These are phyloP conservation scores for Bipolaris victoriae DNA, from an alignment of 2,329 filamentous ascomycete species.

Conservation along the genomic window DNA sequence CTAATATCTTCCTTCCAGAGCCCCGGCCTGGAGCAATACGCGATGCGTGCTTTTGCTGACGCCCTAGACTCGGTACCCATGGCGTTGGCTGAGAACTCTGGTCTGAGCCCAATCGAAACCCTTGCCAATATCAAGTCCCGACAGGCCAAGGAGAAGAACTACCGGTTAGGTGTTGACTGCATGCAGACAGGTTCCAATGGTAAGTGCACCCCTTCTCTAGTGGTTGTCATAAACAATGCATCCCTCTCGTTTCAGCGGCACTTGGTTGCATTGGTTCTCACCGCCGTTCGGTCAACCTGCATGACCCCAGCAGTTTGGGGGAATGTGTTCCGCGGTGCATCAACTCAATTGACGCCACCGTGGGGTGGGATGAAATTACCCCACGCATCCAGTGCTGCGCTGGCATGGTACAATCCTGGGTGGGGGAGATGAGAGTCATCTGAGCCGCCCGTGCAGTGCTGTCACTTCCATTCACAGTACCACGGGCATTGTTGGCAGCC, in stretches of 20 bases:
- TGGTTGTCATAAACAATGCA: slow-evolving; percentile 9
- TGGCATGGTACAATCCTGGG: slow-evolving; percentile 20
- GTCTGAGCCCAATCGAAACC: slow-evolving; percentile 93
- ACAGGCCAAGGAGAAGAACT: slow-evolving; percentile 85
- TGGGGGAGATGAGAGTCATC: slow-evolving; percentile 16
- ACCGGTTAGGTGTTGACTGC: slow-evolving; percentile 90
- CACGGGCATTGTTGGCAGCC: slow-evolving; percentile 16
- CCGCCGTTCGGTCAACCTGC: slow-evolving; percentile 22
- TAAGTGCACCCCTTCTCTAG: slow-evolving; percentile 49
- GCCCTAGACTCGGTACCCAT: slow-evolving; percentile 92
- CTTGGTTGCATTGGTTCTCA: slow-evolving; percentile 21
- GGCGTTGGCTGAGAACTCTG: slow-evolving; percentile 96
- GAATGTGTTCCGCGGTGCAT: slow-evolving; percentile 30
- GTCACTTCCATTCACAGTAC: slow-evolving; percentile 10
- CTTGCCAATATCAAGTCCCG: slow-evolving; percentile 94
- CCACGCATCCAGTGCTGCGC: slow-evolving; percentile 26
- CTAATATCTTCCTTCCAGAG: slow-evolving; percentile 59
- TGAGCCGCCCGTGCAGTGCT: slow-evolving; percentile 18
- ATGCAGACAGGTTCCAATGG: slow-evolving; percentile 92
- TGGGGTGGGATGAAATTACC: slow-evolving; percentile 28
- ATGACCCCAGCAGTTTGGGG: slow-evolving; percentile 10
- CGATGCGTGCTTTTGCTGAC: slow-evolving; percentile 97
- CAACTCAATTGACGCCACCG: slow-evolving; percentile 21
- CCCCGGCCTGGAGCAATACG: slow-evolving; percentile 96
- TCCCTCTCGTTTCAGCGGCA: slow-evolving; percentile 1